Evolutionary conservation across 345 rosid genomes (phyloP), one percentile per base, ranked within the genome.

Genomic region (Leavenworthia alabamica): DNA sequence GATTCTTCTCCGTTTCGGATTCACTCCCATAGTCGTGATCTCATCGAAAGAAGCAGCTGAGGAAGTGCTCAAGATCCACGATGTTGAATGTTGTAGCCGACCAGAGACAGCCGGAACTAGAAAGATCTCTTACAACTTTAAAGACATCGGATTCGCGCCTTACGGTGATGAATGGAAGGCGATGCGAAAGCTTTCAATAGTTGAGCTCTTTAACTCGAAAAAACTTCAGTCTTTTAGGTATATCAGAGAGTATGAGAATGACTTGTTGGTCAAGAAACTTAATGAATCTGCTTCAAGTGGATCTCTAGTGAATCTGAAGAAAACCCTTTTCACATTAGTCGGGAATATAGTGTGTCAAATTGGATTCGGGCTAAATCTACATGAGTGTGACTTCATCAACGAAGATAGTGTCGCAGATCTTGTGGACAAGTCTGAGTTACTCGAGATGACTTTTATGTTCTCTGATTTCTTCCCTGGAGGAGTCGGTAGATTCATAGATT

Each of bases 81-180:
- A n/a, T n/a, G n/a, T n/a, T n/a, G n/a, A n/a, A n/a, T n/a, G n/a
- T n/a, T n/a, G n/a, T n/a, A n/a, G n/a, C n/a, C n/a, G n/a, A n/a
- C n/a, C n/a, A n/a, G n/a, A n/a, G n/a, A n/a, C n/a, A n/a, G n/a
- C n/a, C n/a, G n/a, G n/a, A n/a, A n/a, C n/a, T n/a, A n/a, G n/a
- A n/a, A n/a, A n/a, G n/a, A n/a, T n/a, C n/a, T n/a, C n/a, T n/a
- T n/a, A n/a, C n/a, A n/a, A n/a, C n/a, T n/a, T n/a, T n/a, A n/a
- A n/a, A n/a, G 79, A 72, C 53, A 31, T 71, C 6, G 57, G 33
- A 36, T 78, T 78, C 32, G 51, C 65, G 4, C 79, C 77, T 7
- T 72, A 72, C 14, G 66, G 75, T 37, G 66, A 71, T 4, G 62
- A 72, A 16, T 68, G 73, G 77, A 78, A 32, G 7, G 70, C 60